Conservation (phyloP, 2,329 filamentous ascomycete species). For the Venturia pyrina region DNA sequence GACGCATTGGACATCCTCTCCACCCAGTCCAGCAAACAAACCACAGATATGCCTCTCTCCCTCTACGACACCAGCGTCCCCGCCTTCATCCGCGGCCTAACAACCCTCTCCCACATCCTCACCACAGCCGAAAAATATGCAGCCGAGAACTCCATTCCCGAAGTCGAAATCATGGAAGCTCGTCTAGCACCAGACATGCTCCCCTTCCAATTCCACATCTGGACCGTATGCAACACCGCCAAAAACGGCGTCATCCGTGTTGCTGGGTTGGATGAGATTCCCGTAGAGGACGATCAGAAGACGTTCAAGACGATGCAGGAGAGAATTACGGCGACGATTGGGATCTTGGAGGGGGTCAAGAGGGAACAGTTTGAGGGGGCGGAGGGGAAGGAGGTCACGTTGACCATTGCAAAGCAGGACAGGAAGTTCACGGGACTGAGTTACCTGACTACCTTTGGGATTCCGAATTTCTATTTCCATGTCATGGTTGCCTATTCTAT, state of each 20-base stretch:
- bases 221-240: slow-evolving; percentile 31
- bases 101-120: slow-evolving; percentile 33
- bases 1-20: neutral
- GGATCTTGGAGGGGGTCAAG: slow-evolving; percentile 36
- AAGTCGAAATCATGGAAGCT: slow-evolving; percentile 29
- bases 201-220: slow-evolving; percentile 40
- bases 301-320: slow-evolving; percentile 40
- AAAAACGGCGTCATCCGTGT: slow-evolving; percentile 32
- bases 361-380: slow-evolving; percentile 32
- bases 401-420: slow-evolving; percentile 25
- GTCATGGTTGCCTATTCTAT: slow-evolving; percentile 49
- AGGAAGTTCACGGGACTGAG: slow-evolving; percentile 31
- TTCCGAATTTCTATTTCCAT: slow-evolving; percentile 59
- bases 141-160: slow-evolving; percentile 26
- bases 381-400: slow-evolving; percentile 23
- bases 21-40: neutral
- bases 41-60: slow-evolving; percentile 16
- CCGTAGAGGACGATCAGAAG: slow-evolving; percentile 33
- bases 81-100: slow-evolving; percentile 33
- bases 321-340: slow-evolving; percentile 38
- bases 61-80: slow-evolving; percentile 29
- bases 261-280: slow-evolving; percentile 23
- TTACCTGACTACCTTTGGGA: slow-evolving; percentile 39
- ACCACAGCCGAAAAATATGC: slow-evolving; percentile 33
- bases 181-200: slow-evolving; percentile 41